phyloP scores from a whole-genome alignment of 2,329 filamentous ascomycete species.

The Hypoxylon sp. region DNA sequence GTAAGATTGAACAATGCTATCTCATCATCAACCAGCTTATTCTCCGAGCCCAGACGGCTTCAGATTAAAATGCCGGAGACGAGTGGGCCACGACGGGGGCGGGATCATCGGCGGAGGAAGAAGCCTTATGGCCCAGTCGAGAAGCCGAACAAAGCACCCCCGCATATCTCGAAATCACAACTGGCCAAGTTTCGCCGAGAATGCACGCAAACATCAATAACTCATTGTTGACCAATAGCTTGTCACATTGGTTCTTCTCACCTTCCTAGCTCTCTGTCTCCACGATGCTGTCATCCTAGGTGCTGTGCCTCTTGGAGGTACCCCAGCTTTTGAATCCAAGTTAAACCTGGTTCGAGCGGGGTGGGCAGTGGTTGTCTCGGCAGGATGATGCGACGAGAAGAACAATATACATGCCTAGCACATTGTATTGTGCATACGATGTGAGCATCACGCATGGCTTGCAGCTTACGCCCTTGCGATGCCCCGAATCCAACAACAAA shows the following conservation, averaged over 20 bases:
- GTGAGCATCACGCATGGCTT: slow-evolving; percentile 21
- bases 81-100: slow-evolving; percentile 16
- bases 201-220: slow-evolving; percentile 13
- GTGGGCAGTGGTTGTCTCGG: slow-evolving; percentile 20
- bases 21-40: slow-evolving; percentile 2
- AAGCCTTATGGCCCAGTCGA: slow-evolving; percentile 11
- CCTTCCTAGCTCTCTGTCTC: slow-evolving; percentile 11
- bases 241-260: slow-evolving; percentile 4
- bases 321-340: too few species aligned
- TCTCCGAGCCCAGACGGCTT: slow-evolving; percentile 18
- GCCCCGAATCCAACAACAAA: slow-evolving; percentile 4
- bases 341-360: slow-evolving; percentile 16
- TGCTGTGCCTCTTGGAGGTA: slow-evolving; percentile 14
- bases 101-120: slow-evolving; percentile 15
- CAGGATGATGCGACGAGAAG: slow-evolving; percentile 22
- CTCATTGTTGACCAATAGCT: slow-evolving; percentile 10
- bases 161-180: slow-evolving; percentile 10
- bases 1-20: slow-evolving; percentile 12
- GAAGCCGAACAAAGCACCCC: slow-evolving; percentile 12
- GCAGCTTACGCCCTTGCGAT: slow-evolving; percentile 7
- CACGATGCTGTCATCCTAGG: slow-evolving; percentile 20
- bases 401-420: not conserved
- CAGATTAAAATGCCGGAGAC: slow-evolving; percentile 18
- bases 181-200: slow-evolving; percentile 7
- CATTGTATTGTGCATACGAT: slow-evolving; percentile 2